These are phyloP conservation scores for Cercospora berteroae DNA, from an alignment of 2,329 filamentous ascomycete species.

Conservation along the genomic window DNA sequence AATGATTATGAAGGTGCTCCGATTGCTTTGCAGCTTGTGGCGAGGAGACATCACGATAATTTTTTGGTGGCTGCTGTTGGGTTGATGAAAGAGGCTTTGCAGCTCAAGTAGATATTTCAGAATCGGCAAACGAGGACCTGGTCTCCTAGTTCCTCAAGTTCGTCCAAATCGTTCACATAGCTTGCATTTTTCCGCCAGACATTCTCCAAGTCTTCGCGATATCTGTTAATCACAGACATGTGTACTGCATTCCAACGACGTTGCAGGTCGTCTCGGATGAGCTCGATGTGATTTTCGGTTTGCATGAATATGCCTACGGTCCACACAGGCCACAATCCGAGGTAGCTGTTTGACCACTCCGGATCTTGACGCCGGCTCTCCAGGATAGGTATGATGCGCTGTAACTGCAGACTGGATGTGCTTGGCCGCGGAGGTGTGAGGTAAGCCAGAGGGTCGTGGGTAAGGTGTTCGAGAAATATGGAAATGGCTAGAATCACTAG, in stretches of 20 bases:
- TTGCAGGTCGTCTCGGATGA: not conserved
- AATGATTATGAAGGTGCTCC: slow-evolving; percentile 52
- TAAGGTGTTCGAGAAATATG: not conserved
- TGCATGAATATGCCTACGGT: not conserved
- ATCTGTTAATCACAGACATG: not conserved
- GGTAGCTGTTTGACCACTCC: not conserved
- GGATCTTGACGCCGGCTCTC: not conserved
- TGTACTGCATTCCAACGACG: not conserved
- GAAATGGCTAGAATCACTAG: not conserved
- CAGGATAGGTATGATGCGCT: not conserved
- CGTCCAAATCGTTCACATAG: not conserved
- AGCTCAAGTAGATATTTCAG: not conserved
- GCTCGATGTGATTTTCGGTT: not conserved
- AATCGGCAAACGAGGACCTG: not conserved
- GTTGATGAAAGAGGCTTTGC: slow-evolving; percentile 31
- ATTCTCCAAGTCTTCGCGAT: not conserved
- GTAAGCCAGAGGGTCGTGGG: not conserved
- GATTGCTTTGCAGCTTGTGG: slow-evolving; percentile 55
- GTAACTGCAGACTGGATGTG: not conserved
- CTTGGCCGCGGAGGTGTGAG: not conserved
- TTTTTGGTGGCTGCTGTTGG: slow-evolving; percentile 47
- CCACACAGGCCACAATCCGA: not conserved
- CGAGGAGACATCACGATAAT: slow-evolving; percentile 55
- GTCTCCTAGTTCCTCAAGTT: not conserved
- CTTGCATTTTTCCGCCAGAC: not conserved